A percentile compares a stretch with the other conserved stretches of the same genome.
Evolutionary conservation across 2,329 filamentous ascomycete genomes (phyloP).

Genomic region (Ophiostoma himal-ulmi): DNA sequence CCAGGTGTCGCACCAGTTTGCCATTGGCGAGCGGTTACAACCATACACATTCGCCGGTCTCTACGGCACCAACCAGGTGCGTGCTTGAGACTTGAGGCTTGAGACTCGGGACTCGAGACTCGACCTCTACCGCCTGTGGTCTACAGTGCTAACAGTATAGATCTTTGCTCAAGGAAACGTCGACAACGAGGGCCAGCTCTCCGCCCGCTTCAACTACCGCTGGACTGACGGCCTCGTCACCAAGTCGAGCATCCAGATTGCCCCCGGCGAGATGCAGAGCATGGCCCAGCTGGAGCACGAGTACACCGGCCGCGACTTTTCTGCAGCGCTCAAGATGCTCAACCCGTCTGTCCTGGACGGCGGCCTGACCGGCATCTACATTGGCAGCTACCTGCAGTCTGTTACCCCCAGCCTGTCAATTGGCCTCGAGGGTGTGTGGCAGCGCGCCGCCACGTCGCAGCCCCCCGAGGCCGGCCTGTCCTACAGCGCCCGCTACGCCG

Average conservation of each 20-base stretch:
- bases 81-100: not conserved
- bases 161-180: constrained; percentile 93
- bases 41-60: constrained; percentile 93
- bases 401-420: constrained; percentile 81
- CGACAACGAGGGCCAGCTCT: constrained; percentile 85
- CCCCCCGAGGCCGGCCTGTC: constrained; percentile 87
- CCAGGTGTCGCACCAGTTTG: constrained; percentile 95
- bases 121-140: too few species aligned
- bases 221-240: constrained; percentile 71
- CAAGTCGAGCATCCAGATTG: constrained; percentile 83
- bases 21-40: constrained; percentile 86
- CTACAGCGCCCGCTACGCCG: constrained; percentile 88
- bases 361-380: constrained; percentile 87
- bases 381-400: constrained; percentile 92
- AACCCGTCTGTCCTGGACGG: constrained; percentile 94
- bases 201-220: constrained; percentile 87
- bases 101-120: too few species aligned
- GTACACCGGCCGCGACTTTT: constrained; percentile 90
- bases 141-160: constrained; percentile 41
- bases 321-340: constrained; percentile 83
- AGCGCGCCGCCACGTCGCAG: constrained; percentile 74
- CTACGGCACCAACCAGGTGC: constrained; percentile 86
- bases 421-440: constrained; percentile 90
- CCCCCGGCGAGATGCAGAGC: constrained; percentile 68
- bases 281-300: constrained; percentile 94